phyloP scores from a whole-genome alignment of 495 filamentous ascomycete genomes.

The Daldinia concentrica region DNA sequence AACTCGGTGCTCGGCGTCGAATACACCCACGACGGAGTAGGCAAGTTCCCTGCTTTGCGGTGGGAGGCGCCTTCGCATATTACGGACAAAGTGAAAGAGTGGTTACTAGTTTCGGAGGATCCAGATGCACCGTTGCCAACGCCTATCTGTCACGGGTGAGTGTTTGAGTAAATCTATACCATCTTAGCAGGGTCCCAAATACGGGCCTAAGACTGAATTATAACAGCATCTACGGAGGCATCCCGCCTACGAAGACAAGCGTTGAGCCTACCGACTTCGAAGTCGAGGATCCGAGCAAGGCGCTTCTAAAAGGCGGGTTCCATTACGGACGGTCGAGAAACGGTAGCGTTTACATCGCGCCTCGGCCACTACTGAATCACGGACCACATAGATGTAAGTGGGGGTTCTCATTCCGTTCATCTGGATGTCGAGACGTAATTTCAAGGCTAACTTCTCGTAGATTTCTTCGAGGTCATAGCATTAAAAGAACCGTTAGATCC shows the following conservation, averaged over 20 bases:
- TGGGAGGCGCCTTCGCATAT: conserved; percentile 50
- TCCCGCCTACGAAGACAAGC: conserved; percentile 50
- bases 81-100: conserved; percentile 53
- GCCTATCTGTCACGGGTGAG: conserved; percentile 57
- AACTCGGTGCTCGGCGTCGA: conserved; percentile 52
- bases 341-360: conserved; percentile 52
- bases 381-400: conserved; percentile 57
- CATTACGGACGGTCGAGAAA: conserved; percentile 56
- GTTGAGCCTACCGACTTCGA: conserved; percentile 54
- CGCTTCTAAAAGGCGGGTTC: conserved; percentile 55
- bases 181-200: neutral
- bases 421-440: neutral
- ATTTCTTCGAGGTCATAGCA: conserved; percentile 61
- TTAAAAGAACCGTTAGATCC: conserved; percentile 53
- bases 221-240: conserved; percentile 55
- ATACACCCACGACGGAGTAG: conserved; percentile 54
- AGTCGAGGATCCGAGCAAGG: conserved; percentile 36
- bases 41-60: conserved; percentile 55
- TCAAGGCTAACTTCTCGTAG: conserved; percentile 12
- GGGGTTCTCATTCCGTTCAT: neutral
- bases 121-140: conserved; percentile 59
- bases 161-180: neutral
- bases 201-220: neutral
- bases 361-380: conserved; percentile 56
- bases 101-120: conserved; percentile 60